Evolutionary conservation across 768 basidiomycete genomes (phyloP), one percentile per base, ranked within the genome.

Genomic region (Dioszegia hungarica): DNA sequence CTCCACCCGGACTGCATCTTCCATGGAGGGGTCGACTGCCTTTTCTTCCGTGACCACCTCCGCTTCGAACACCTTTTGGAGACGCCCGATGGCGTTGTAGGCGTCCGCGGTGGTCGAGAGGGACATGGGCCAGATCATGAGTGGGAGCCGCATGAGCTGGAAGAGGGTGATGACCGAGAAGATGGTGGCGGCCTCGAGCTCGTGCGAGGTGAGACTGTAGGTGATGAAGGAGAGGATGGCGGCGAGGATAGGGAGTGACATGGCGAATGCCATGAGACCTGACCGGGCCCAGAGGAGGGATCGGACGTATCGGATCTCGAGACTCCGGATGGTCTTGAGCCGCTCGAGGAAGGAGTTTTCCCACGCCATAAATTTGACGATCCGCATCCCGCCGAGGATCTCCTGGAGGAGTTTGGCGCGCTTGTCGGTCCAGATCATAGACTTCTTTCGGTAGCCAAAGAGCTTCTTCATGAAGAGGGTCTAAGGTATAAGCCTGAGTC

Each of bases 321-420:
- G 81, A 46, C 77, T 78, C 50, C 93, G 81, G 67, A 87, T 87
- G 38, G 82, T 82, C 28, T 81, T 80, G 25, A 95, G 81, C 41
- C 86, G 83, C 15, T 83, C 78, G 22, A 94, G 80, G 75, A 90
- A 93, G 0, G 92, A 89, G 9, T 54, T 66, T 67, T 91, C 89
- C 89, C 89, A 92, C 5, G 87, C 85, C 75, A 93, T 93, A 73
- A 86, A 86, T 75, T 95, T 95, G 81, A 95, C 88, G 59, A 94
- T 82, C 62, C 89, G 86, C 84, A 95, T 92, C 0, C 89, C 88
- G 14, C 86, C 85, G 0, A 95, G 77, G 1, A 98, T 80, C 71
- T 98, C 93, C 72, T 93, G 91, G 11, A 95, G 81, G 3, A 92
- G 77, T 68, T 90, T 91, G 14, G 88, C 87, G 10, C 93, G 84